phyloP scores from a whole-genome alignment of 306 rosid genomes.

The Biancaea sappan region DNA sequence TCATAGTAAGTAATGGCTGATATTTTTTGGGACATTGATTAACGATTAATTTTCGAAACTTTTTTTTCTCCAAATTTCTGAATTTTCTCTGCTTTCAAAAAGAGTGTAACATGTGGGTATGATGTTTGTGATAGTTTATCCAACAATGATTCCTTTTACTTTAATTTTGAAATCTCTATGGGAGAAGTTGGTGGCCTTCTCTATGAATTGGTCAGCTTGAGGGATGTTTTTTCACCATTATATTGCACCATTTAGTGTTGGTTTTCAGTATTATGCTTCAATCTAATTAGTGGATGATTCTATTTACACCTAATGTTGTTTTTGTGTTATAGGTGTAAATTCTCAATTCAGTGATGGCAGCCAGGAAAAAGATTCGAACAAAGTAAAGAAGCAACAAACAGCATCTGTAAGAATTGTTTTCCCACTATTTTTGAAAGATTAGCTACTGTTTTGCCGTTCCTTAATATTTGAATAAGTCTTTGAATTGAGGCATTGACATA shows the following conservation, averaged over 20 bases:
- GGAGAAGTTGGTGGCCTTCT: constrained; percentile 13
- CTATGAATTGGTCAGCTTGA: neutral
- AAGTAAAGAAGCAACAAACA: constrained; percentile 39
- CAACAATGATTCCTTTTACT: neutral
- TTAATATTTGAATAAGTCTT: constrained; percentile 17
- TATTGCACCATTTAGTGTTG: neutral
- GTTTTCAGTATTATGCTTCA: constrained; percentile 30
- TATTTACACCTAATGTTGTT: constrained; percentile 28
- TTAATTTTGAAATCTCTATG: constrained; percentile 8
- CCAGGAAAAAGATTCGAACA: constrained; percentile 56
- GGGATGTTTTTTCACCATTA: neutral
- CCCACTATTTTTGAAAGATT: neutral
- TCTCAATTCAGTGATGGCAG: constrained; percentile 50
- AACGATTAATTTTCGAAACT: constrained; percentile 18
- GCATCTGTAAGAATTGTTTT: constrained; percentile 49
- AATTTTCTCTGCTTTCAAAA: constrained; percentile 7
- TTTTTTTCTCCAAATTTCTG: neutral
- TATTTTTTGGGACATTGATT: neutral
- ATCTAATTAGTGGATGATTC: neutral
- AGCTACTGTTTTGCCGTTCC: constrained; percentile 11
- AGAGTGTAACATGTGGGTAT: neutral
- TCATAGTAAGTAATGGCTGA: neutral
- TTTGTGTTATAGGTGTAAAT: constrained; percentile 57
- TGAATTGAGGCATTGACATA: neutral
- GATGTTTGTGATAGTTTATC: constrained; percentile 8